Percentiles rank a stretch among this genome's conserved stretches.
Evolutionary conservation across 306 rosid species (phyloP).

Genomic region (Ochetophila trinervis): DNA sequence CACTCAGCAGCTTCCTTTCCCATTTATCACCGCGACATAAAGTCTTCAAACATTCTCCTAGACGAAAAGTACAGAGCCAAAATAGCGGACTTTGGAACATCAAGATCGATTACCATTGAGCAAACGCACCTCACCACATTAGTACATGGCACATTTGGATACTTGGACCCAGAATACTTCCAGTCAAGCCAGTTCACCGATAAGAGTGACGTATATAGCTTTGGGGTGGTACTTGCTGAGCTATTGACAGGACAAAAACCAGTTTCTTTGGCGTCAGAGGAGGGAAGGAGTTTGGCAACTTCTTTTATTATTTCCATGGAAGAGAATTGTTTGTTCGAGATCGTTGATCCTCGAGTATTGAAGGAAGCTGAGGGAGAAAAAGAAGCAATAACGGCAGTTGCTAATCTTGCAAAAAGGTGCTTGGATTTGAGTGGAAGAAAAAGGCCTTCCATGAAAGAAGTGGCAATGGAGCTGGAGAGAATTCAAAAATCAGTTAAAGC

Average conservation of each 20-base stretch:
- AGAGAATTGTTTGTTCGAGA: conserved; percentile 3
- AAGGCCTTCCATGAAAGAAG: conserved; percentile 24
- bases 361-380: background rate
- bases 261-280: conserved; percentile 1
- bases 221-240: conserved; percentile 27
- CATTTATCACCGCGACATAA: conserved; percentile 27
- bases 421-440: conserved; percentile 13
- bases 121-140: conserved; percentile 25
- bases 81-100: conserved; percentile 31
- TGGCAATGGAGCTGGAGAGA: conserved; percentile 23
- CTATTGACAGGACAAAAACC: conserved; percentile 24
- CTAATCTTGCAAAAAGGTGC: conserved; percentile 13
- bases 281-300: conserved; percentile 9
- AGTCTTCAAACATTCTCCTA: conserved; percentile 24
- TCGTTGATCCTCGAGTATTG: conserved; percentile 11
- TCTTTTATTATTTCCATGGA: conserved; percentile 1
- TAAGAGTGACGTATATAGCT: conserved; percentile 26
- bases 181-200: conserved; percentile 24
- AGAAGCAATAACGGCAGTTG: background rate
- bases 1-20: conserved; percentile 19
- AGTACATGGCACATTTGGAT: conserved; percentile 28
- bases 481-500: conserved; percentile 13
- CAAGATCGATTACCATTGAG: conserved; percentile 21
- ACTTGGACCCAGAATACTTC: conserved; percentile 31
- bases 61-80: conserved; percentile 28